These are phyloP conservation scores for Kwoniella sp. DNA, from an alignment of 768 basidiomycete species.

Conservation along the genomic window DNA sequence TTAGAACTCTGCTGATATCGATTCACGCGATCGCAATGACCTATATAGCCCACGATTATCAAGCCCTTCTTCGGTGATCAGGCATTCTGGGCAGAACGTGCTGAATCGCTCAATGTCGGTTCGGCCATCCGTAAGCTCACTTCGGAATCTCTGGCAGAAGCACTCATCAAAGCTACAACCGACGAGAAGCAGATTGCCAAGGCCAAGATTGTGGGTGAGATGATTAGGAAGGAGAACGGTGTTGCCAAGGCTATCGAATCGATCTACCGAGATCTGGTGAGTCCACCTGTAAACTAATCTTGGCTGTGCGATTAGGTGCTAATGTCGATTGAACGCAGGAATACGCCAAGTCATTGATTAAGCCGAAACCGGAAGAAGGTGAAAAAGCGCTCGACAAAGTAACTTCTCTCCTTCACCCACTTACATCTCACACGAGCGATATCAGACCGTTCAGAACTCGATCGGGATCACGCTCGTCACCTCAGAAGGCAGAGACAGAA, in stretches of 20 bases:
- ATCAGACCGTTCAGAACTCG: constrained; percentile 12
- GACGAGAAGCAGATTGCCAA: constrained; percentile 85
- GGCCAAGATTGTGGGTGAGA: constrained; percentile 79
- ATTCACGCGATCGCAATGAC: not conserved
- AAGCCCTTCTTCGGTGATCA: constrained; percentile 98
- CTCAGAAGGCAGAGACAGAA: constrained; percentile 11
- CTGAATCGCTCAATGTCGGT: constrained; percentile 93
- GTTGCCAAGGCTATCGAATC: constrained; percentile 89
- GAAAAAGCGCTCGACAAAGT: constrained; percentile 27
- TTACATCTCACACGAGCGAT: constrained; percentile 11
- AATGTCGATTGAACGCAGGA: too few species aligned
- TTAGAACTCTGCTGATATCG: not conserved
- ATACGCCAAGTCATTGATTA: constrained; percentile 85
- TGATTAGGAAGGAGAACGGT: constrained; percentile 88
- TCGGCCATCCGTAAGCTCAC: constrained; percentile 84
- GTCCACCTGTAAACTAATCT: constrained; percentile 20
- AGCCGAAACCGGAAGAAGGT: constrained; percentile 57
- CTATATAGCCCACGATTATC: constrained; percentile 77
- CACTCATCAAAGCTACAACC: constrained; percentile 77
- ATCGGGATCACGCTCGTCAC: constrained; percentile 14
- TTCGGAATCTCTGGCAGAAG: constrained; percentile 73
- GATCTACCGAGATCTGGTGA: constrained; percentile 82
- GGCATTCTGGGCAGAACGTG: constrained; percentile 95
- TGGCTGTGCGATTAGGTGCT: too few species aligned
- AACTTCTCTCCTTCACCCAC: constrained; percentile 26